Conservation (phyloP, 1,139 yeast species). For the Lodderomyces oxycetoniae region DNA sequence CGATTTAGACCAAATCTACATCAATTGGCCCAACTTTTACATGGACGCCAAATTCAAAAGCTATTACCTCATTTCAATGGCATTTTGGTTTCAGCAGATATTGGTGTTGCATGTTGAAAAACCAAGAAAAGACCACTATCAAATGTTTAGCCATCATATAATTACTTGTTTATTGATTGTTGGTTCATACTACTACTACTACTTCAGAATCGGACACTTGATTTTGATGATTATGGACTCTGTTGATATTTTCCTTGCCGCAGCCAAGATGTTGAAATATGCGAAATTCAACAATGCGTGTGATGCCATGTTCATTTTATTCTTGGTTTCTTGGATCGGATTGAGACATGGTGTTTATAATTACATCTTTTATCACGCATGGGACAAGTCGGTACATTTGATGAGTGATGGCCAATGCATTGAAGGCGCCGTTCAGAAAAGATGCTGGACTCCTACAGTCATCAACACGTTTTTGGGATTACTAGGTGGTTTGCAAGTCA, state of each 20-base stretch:
- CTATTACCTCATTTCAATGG: conserved; percentile 68
- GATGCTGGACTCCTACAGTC: conserved; percentile 57
- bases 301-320: conserved; percentile 64
- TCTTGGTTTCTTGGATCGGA: conserved; percentile 64
- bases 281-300: conserved; percentile 57
- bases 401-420: conserved; percentile 38
- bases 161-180: conserved; percentile 64
- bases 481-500: conserved; percentile 61
- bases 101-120: conserved; percentile 73
- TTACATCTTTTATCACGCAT: conserved; percentile 55
- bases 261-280: conserved; percentile 76
- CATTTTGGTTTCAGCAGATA: conserved; percentile 79
- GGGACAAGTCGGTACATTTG: conserved; percentile 29
- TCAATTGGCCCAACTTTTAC: conserved; percentile 72
- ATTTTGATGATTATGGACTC: conserved; percentile 78
- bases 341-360: conserved; percentile 74
- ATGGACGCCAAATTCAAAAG: conserved; percentile 50
- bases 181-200: conserved; percentile 73
- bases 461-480: conserved; percentile 52
- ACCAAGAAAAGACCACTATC: conserved; percentile 74
- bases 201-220: conserved; percentile 73
- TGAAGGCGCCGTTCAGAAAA: conserved; percentile 23
- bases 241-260: conserved; percentile 66
- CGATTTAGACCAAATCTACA: conserved; percentile 56
- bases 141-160: conserved; percentile 87